phyloP scores from a whole-genome alignment of 1,284 basidiomycete genomes.

The Hymenochaete sp. region DNA sequence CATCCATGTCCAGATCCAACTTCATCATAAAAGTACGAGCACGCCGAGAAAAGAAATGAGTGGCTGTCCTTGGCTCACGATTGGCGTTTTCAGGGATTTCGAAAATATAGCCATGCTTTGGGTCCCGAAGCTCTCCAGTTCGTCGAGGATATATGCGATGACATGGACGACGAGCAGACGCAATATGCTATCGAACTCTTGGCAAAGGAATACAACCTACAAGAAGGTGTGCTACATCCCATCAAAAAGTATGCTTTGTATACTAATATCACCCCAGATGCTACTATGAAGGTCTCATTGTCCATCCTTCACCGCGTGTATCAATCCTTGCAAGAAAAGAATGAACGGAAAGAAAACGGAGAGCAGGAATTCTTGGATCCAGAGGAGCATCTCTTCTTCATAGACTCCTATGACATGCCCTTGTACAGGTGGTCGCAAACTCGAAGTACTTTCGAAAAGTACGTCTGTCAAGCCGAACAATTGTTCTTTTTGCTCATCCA shows the following conservation, averaged over 20 bases:
- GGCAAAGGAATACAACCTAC: conserved; percentile 85
- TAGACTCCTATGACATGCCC: conserved; percentile 94
- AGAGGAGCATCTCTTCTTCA: conserved; percentile 74
- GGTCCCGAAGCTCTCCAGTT: conserved; percentile 66
- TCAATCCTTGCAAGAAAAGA: conserved; percentile 69
- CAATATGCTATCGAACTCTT: conserved; percentile 76
- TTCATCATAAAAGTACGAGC: neutral
- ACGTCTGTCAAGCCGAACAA: conserved; percentile 20
- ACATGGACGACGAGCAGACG: conserved; percentile 50
- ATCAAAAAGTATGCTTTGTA: conserved; percentile 11
- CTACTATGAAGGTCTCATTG: conserved; percentile 71
- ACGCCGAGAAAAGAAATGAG: too few relatives aligned
- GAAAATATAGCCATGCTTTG: conserved; percentile 76
- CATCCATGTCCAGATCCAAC: neutral
- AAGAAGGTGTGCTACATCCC: conserved; percentile 59
- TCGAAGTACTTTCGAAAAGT: conserved; percentile 81
- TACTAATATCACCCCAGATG: conserved; percentile 41
- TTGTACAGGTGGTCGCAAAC: conserved; percentile 83
- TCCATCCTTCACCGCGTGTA: conserved; percentile 75
- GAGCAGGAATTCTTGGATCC: conserved; percentile 68
- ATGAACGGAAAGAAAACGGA: conserved; percentile 43
- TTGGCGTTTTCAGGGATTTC: conserved; percentile 57
- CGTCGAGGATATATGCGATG: conserved; percentile 57
- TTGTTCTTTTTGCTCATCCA: conserved; percentile 9
- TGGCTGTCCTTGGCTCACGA: neutral